Percentiles rank a stretch among this genome's conserved stretches.
phyloP scores from a whole-genome alignment of 768 basidiomycete species.

The Phylloporus sp. region DNA sequence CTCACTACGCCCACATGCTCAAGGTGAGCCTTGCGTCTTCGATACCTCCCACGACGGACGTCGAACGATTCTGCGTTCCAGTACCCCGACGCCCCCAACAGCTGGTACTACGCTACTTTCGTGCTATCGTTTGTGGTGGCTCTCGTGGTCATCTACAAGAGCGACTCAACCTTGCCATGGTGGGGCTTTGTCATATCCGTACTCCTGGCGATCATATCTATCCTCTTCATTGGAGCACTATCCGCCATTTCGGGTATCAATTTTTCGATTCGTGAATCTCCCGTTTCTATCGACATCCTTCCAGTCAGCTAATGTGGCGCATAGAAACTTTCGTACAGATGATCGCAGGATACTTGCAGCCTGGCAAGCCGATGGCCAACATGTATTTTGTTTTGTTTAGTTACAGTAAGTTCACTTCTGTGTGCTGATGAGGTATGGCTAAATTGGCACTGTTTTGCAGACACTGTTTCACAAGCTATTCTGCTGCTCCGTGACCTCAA shows the following conservation, averaged over 20 bases:
- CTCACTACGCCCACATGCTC: constrained; percentile 53
- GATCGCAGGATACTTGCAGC: constrained; percentile 35
- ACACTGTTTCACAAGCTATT: constrained; percentile 45
- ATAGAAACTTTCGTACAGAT: constrained; percentile 32
- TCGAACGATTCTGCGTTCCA: not conserved
- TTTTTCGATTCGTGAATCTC: constrained; percentile 18
- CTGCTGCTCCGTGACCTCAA: constrained; percentile 58
- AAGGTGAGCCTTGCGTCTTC: constrained; percentile 18
- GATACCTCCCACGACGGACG: constrained; percentile 14
- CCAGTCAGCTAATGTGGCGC: not conserved
- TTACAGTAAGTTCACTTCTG: constrained; percentile 34
- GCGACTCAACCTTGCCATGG: constrained; percentile 53
- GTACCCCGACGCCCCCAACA: constrained; percentile 33
- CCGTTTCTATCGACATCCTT: not conserved
- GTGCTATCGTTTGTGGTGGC: constrained; percentile 41
- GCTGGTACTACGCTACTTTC: constrained; percentile 30
- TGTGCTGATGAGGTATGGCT: constrained; percentile 34
- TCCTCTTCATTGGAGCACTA: constrained; percentile 51
- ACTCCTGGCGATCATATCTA: constrained; percentile 43
- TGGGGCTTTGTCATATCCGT: constrained; percentile 53
- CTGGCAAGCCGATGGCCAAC: constrained; percentile 38
- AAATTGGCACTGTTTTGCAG: constrained; percentile 34
- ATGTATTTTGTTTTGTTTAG: constrained; percentile 43
- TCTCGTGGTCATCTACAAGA: constrained; percentile 50
- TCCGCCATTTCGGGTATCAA: constrained; percentile 42